Percentiles rank a stretch among this genome's conserved stretches.
Evolutionary conservation across 2,329 filamentous ascomycete species (phyloP).

Genomic region (Diaporthe citriasiana): DNA sequence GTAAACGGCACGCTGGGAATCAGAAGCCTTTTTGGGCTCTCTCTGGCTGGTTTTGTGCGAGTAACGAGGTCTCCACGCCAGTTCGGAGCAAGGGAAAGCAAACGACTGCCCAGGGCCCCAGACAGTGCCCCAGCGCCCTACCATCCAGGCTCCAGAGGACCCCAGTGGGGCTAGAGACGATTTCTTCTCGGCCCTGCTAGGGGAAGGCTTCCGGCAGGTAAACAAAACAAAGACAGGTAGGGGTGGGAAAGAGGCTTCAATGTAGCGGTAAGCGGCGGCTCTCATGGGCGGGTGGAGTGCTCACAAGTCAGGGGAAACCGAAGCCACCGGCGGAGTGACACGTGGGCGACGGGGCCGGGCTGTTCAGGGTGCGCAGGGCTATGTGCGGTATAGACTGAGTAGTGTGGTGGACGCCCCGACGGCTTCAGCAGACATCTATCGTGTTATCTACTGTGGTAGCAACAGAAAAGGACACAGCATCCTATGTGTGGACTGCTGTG

Average conservation of each 20-base stretch:
- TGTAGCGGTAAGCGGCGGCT: slow-evolving; percentile 36
- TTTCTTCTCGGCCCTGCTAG: slow-evolving; percentile 24
- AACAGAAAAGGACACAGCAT: not conserved
- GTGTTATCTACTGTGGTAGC: not conserved
- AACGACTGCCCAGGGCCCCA: not conserved
- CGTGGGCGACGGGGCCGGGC: slow-evolving; percentile 39
- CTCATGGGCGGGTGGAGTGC: slow-evolving; percentile 32
- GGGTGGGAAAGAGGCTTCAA: slow-evolving; percentile 17
- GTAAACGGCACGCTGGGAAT: slow-evolving; percentile 1
- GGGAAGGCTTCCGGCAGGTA: slow-evolving; percentile 30
- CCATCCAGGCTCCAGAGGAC: slow-evolving; percentile 3
- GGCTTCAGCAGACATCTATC: not conserved
- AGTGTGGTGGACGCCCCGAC: slow-evolving; percentile 4
- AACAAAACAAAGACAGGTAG: slow-evolving; percentile 19
- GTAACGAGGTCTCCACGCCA: slow-evolving; percentile 22
- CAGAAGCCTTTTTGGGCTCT: not conserved
- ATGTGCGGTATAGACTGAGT: slow-evolving; percentile 13
- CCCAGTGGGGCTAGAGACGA: not conserved
- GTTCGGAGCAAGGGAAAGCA: slow-evolving; percentile 3
- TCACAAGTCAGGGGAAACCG: slow-evolving; percentile 13
- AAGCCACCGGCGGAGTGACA: slow-evolving; percentile 39
- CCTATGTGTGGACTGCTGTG: not conserved
- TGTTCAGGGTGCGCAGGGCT: slow-evolving; percentile 23
- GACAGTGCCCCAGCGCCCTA: slow-evolving; percentile 11
- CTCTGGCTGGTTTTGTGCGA: not conserved